Base-by-base conservation (phyloP, 2,329 filamentous ascomycete genomes). In the Cercospora zeina region DNA sequence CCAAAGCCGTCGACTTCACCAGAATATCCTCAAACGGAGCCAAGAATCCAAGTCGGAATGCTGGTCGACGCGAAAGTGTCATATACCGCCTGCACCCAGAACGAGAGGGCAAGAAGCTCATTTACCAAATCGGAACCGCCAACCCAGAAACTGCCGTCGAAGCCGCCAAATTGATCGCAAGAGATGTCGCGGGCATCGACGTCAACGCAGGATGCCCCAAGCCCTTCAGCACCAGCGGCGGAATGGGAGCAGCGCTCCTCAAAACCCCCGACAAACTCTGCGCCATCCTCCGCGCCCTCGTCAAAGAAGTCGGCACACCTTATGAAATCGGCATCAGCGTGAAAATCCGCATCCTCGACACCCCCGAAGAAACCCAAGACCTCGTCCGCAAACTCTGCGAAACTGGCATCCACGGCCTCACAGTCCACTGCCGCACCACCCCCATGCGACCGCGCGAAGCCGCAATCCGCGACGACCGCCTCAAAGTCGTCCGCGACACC, bases 121-220 rank as follows among this genome's bases (percentile, higher is more conserved):
- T 99, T 62, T 97, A 95, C 76, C 95, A 99, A 75, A 87, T 99
- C 62, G 95, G 95, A 62, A 96, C 93, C 0, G 86, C 92, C 9
- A 87, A 89, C 62, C 91, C 95, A 0, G 87, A 89, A 11, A 83
- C 87, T 31, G 95, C 95, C 0, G 93, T 97, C 0, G 80, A 89
- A 74, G 93, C 93, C 0, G 92, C 93, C 1, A 87, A 87, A 58
- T 79, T 97, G 14, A 89, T 99, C 19, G 95, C 93, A 0, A 84
- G 80, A 11, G 91, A 97, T 76, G 95, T 99, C 2, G 87, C 88
- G 0, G 95, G 95, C 63, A 97, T 99, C 69, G 95, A 97, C 75
- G 89, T 99, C 65, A 99, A 99, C 75, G 92, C 95, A 0, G 95
- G 95, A n/a, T 99, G 95, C 74, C 95, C 95, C 0, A 99, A 99